A percentile compares a stretch with the other conserved stretches of the same genome.
Conservation (phyloP, 306 rosid species). For the Spatholobus suberectus region DNA sequence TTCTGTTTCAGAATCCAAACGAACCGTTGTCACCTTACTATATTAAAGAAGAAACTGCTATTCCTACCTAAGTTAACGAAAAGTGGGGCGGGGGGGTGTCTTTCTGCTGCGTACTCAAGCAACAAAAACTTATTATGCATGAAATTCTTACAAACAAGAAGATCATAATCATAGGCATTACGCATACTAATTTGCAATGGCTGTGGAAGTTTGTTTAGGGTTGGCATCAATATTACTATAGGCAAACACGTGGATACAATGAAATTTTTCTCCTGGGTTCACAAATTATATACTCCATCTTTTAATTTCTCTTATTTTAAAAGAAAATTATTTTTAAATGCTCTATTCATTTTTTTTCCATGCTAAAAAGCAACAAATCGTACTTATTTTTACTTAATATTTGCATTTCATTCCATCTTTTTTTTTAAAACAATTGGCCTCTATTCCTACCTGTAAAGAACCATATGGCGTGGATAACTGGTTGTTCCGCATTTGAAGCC, state of each 20-base stretch:
- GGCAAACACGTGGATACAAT: background rate
- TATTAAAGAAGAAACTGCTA: background rate
- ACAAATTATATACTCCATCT: background rate
- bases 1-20: background rate
- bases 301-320: background rate
- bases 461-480: background rate
- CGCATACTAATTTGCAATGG: background rate
- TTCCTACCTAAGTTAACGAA: background rate
- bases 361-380: background rate
- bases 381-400: background rate
- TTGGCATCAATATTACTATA: background rate
- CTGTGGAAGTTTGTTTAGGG: conserved; percentile 16
- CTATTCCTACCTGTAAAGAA: background rate
- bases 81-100: background rate
- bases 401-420: background rate
- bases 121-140: background rate
- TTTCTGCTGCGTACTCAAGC: background rate
- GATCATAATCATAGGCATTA: background rate
- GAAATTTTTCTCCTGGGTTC: background rate
- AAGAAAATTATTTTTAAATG: background rate
- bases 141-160: background rate
- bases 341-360: background rate
- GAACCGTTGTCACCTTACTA: background rate
- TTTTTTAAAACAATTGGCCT: background rate
- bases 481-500: background rate